Percentiles rank a stretch among this genome's conserved stretches.
phyloP scores from a whole-genome alignment of 2,329 filamentous ascomycete species.

The Fusarium sacchari region DNA sequence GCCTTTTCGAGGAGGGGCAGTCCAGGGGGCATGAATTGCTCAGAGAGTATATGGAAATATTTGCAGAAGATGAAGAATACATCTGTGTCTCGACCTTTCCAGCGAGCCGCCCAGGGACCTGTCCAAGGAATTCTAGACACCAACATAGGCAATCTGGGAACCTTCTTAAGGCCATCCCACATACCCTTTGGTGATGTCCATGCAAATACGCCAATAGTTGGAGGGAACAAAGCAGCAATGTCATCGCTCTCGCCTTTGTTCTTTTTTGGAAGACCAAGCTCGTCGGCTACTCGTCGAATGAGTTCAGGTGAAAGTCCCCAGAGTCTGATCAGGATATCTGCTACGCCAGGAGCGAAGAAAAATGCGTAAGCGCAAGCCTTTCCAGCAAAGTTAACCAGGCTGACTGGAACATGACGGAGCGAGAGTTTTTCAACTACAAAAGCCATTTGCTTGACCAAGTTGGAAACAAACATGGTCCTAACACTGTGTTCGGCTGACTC shows the following conservation, averaged over 20 bases:
- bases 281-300: conserved; percentile 76
- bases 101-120: conserved; percentile 84
- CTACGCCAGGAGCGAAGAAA: conserved; percentile 88
- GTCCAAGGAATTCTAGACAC: conserved; percentile 83
- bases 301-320: conserved; percentile 78
- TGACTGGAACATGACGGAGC: conserved; percentile 71
- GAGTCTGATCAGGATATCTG: conserved; percentile 82
- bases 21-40: conserved; percentile 73
- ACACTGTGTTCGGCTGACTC: conserved; percentile 88
- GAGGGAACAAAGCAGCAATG: conserved; percentile 76
- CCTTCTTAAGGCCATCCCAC: conserved; percentile 69
- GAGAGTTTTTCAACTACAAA: conserved; percentile 93
- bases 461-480: conserved; percentile 84
- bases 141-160: conserved; percentile 72
- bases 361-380: conserved; percentile 94
- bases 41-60: conserved; percentile 81
- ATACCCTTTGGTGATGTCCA: conserved; percentile 64
- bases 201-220: conserved; percentile 65
- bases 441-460: conserved; percentile 82
- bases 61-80: conserved; percentile 93
- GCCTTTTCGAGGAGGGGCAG: conserved; percentile 65
- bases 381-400: conserved; percentile 84
- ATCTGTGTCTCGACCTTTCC: conserved; percentile 88
- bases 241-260: conserved; percentile 68
- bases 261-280: conserved; percentile 71